Evolutionary conservation across 2,329 filamentous ascomycete genomes (phyloP).

Genomic region (Karstenula rhodostoma): DNA sequence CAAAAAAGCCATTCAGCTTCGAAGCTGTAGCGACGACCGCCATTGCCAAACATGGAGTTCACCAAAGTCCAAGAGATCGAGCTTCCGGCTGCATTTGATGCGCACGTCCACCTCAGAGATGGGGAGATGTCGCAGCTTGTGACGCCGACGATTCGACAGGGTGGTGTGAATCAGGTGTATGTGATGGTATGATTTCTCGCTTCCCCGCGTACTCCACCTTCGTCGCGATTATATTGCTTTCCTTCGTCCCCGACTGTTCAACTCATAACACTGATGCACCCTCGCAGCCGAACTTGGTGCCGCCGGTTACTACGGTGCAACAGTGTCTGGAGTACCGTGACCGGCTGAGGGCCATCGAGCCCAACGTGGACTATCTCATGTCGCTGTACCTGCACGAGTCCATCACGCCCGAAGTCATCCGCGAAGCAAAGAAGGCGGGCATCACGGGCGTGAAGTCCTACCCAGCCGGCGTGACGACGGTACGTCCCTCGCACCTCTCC

Average conservation of each 20-base stretch:
- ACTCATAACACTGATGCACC: neutral
- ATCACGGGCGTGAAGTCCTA: slow-evolving; percentile 79
- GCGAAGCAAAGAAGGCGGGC: slow-evolving; percentile 75
- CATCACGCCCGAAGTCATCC: slow-evolving; percentile 65
- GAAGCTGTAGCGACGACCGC: slow-evolving; percentile 1
- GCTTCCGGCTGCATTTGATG: slow-evolving; percentile 59
- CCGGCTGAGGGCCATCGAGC: slow-evolving; percentile 55
- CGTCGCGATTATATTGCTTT: neutral
- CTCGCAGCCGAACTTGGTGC: slow-evolving; percentile 58
- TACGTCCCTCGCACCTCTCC: slow-evolving; percentile 19
- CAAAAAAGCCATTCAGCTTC: slow-evolving; percentile 10
- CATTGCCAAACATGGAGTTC: slow-evolving; percentile 44
- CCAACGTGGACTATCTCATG: slow-evolving; percentile 61
- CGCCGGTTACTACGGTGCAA: slow-evolving; percentile 59
- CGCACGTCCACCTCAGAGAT: slow-evolving; percentile 62
- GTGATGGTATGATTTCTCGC: slow-evolving; percentile 56
- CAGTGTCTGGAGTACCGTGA: slow-evolving; percentile 57
- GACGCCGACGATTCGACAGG: slow-evolving; percentile 59
- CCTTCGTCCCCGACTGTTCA: neutral
- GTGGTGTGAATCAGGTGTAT: slow-evolving; percentile 62
- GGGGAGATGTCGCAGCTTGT: slow-evolving; percentile 61
- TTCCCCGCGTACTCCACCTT: neutral
- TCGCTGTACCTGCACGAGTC: slow-evolving; percentile 60
- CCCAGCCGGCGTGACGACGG: slow-evolving; percentile 55
- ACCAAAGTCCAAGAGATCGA: slow-evolving; percentile 54